A percentile compares a stretch with the other conserved stretches of the same genome.
Evolutionary conservation across 1,284 basidiomycete genomes (phyloP).

Genomic region (Cutaneotrichosporon cavernicola): DNA sequence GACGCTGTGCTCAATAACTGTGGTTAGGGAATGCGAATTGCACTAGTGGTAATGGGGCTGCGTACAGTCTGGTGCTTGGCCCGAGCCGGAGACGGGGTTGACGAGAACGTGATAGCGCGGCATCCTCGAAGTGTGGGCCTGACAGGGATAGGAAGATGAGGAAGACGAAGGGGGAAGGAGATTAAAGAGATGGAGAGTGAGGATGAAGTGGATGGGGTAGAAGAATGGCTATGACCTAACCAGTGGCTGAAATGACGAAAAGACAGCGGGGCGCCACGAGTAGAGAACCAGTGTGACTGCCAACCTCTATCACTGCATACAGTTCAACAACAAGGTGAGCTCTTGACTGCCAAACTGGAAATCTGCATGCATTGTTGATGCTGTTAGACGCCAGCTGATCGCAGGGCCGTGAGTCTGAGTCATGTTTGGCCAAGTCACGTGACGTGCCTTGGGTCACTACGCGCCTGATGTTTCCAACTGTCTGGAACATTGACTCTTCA

Average conservation of each 20-base stretch:
- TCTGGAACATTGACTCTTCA: background rate
- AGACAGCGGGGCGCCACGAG: slow-evolving; percentile 2
- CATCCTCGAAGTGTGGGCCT: background rate
- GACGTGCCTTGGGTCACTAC: background rate
- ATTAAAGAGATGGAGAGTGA: background rate
- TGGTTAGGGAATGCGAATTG: background rate
- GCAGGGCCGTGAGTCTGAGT: background rate
- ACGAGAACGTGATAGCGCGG: slow-evolving; percentile 32
- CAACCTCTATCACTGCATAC: no score
- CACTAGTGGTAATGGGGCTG: slow-evolving; percentile 11
- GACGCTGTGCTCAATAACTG: slow-evolving; percentile 62
- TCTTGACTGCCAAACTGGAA: background rate
- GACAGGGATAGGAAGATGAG: background rate
- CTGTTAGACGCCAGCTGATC: background rate
- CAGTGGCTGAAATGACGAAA: background rate
- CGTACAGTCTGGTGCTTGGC: slow-evolving; percentile 35
- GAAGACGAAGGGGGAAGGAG: background rate
- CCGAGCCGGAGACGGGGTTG: slow-evolving; percentile 41
- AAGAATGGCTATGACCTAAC: background rate
- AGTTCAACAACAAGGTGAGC: background rate
- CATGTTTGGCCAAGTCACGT: background rate
- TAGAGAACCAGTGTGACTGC: no score
- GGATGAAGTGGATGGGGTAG: background rate
- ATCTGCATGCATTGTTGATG: background rate
- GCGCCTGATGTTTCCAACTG: slow-evolving; percentile 1